Percentiles rank a stretch among this genome's conserved stretches.
phyloP scores from a whole-genome alignment of 1,139 yeast genomes.

The Magnusiomyces tetraspermus region DNA sequence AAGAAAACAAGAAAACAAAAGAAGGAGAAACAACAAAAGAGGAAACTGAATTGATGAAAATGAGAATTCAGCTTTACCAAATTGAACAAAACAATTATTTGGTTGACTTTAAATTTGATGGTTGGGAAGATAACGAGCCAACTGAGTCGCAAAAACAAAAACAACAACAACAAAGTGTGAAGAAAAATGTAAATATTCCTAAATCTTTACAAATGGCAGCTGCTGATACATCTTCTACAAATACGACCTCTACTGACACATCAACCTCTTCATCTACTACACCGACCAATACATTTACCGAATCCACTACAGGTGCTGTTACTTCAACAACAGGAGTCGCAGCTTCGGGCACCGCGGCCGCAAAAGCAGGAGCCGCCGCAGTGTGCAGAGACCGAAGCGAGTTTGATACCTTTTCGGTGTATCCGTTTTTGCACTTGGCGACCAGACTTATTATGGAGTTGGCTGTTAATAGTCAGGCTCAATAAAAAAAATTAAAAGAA shows the following conservation, averaged over 20 bases:
- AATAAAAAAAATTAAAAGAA: constrained; percentile 10
- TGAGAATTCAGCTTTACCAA: constrained; percentile 94
- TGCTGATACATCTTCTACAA: constrained; percentile 14
- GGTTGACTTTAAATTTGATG: constrained; percentile 96
- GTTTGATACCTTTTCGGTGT: constrained; percentile 72
- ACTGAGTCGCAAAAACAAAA: background rate
- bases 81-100: constrained; percentile 90
- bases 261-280: background rate
- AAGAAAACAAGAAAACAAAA: background rate
- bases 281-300: too few species aligned
- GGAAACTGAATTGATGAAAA: constrained; percentile 75
- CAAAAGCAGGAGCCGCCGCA: constrained; percentile 1
- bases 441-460: constrained; percentile 91
- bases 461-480: constrained; percentile 66
- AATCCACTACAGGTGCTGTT: constrained; percentile 15
- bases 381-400: constrained; percentile 20
- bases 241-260: background rate
- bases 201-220: constrained; percentile 3
- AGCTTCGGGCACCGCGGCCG: constrained; percentile 1
- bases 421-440: constrained; percentile 88
- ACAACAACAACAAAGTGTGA: background rate
- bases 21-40: constrained; percentile 18
- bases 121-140: constrained; percentile 55
- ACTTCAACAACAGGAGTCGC: background rate
- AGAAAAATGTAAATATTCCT: background rate